A percentile compares a stretch with the other conserved stretches of the same genome.
Conservation (phyloP, 805 yeast genomes). For the Nakazawaea anatomiae region DNA sequence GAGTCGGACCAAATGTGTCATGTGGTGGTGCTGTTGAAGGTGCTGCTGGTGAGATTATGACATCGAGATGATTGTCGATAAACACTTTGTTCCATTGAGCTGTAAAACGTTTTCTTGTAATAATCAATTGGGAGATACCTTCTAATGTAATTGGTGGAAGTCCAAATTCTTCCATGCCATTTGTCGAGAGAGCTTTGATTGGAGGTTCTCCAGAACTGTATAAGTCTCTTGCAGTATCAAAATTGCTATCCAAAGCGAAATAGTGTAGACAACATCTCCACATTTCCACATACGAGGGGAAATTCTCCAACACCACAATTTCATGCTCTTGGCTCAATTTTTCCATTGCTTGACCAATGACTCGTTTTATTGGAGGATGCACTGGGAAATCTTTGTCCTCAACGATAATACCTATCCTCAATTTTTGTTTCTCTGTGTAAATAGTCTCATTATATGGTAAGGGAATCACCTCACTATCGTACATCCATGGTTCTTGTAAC, state of each 20-base stretch:
- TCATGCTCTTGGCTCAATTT: constrained; percentile 38
- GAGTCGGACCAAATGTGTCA: constrained; percentile 14
- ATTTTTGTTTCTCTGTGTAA: constrained; percentile 20
- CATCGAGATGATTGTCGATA: constrained; percentile 10
- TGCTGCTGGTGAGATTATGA: constrained; percentile 14
- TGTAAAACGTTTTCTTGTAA: neutral
- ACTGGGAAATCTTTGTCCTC: constrained; percentile 51
- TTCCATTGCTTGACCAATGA: constrained; percentile 24
- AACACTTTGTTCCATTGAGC: constrained; percentile 10
- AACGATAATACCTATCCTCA: constrained; percentile 46
- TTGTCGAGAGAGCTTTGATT: constrained; percentile 5
- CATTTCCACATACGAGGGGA: constrained; percentile 1
- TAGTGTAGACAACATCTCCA: constrained; percentile 1
- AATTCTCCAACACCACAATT: constrained; percentile 26
- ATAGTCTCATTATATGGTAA: constrained; percentile 36
- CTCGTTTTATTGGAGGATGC: constrained; percentile 49
- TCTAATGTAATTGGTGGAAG: constrained; percentile 8
- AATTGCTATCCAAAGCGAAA: neutral
- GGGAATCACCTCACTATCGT: constrained; percentile 24
- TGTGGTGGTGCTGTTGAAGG: constrained; percentile 16
- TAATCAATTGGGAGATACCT: neutral
- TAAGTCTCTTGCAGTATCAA: neutral
- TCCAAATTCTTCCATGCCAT: constrained; percentile 3
- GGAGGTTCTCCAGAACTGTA: constrained; percentile 11
- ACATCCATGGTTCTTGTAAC: constrained; percentile 17